Conservation (phyloP, 2,329 filamentous ascomycete species). For the Sporothrix mexicana region DNA sequence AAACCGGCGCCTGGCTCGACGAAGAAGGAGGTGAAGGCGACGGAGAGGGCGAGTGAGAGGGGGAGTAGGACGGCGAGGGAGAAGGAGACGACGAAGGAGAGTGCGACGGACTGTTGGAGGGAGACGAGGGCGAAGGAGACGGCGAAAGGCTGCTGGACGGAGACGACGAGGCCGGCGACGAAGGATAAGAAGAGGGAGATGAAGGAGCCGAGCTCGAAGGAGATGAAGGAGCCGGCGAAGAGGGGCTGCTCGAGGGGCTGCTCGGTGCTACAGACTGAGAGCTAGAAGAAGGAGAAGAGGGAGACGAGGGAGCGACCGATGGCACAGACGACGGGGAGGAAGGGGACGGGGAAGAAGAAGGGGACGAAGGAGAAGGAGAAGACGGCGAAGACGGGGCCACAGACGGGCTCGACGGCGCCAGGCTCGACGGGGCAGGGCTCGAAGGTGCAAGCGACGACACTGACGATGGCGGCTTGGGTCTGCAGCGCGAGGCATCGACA, state of each 20-base stretch:
- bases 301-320: neutral
- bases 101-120: too few species aligned
- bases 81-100: neutral
- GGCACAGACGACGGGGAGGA: neutral
- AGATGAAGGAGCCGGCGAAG: neutral
- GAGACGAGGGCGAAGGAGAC: neutral
- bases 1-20: neutral
- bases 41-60: neutral
- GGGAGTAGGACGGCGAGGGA: neutral
- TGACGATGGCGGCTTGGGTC: neutral
- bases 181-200: neutral
- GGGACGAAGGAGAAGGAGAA: neutral
- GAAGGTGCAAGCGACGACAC: neutral
- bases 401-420: neutral
- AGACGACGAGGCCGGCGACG: neutral
- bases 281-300: neutral
- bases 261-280: neutral
- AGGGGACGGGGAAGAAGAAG: neutral
- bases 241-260: neutral
- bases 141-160: too few species aligned
- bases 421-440: neutral
- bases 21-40: neutral
- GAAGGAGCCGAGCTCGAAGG: neutral
- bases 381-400: neutral
- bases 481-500: slow-evolving; percentile 16